Base-by-base conservation (phyloP, 306 rosid species). In the Gastrolobium bilobum region DNA sequence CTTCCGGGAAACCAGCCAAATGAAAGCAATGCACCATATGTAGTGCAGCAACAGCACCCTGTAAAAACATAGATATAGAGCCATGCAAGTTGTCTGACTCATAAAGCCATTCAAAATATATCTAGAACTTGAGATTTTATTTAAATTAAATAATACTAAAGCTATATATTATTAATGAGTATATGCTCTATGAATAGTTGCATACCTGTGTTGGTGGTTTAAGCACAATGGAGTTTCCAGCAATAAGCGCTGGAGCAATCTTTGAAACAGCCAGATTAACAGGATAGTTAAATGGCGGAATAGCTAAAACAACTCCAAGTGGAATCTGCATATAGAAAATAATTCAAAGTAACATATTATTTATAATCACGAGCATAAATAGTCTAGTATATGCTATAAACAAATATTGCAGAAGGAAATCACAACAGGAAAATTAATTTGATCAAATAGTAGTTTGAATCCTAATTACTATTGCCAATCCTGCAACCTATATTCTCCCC, bases 171-270 rank as follows among this genome's bases (percentile, higher is more conserved):
- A 30, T 7, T 67, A 38, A 6, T 11, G 31, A 58, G 13, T 6
- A 7, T 34, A 15, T 40, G 58, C 69, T 71, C 67, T 10, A 62
- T 57, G 59, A 37, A 31, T 31, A 39, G 73, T 54, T 38, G 56
- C 68, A 60, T 43, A 93, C 98, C 97, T 93, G 98, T 15, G 97
- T 94, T 10, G 98, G 98, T 35, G 98, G 98, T 77, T 91, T 94
- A 82, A 94, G 98, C n/a, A 94, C 98, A 29, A 94, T 82, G 54
- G 98, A 90, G 79, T 94, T 94, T 84, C 98, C 98, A 79, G 97
- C 91, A 29, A 94, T 89, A 40, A 94, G 88, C 0, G 97, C 97
- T 6, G 96, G 98, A 48, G 89, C 96, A 57, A 94, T 91, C 78
- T 94, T 94, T 5, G 98, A 94, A 83, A 94, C 97, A 26, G 96